Evolutionary conservation across 495 filamentous ascomycete genomes (phyloP).

Genomic region (Daldinia concentrica): DNA sequence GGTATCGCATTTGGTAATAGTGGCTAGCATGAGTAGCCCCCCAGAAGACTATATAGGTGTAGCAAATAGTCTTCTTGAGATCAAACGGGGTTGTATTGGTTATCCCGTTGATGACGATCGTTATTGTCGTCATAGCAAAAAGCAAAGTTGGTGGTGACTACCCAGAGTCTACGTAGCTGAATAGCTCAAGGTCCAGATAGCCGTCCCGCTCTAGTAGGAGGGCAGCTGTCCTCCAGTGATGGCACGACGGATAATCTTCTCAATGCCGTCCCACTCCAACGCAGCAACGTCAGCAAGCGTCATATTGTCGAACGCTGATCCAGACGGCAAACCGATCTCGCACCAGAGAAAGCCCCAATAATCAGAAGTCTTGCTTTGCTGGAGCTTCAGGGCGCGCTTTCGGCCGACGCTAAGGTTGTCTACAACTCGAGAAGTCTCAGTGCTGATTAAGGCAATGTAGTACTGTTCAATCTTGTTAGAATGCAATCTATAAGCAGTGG

Average conservation of each 20-base stretch:
- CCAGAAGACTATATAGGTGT: background rate
- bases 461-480: slow-evolving; percentile 51
- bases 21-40: background rate
- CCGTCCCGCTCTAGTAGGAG: slow-evolving; percentile 6
- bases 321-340: slow-evolving; percentile 48
- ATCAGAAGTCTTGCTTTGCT: slow-evolving; percentile 39
- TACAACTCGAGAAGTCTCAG: slow-evolving; percentile 50
- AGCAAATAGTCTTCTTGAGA: background rate
- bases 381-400: slow-evolving; percentile 48
- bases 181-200: background rate
- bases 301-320: slow-evolving; percentile 44
- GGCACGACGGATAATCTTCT: slow-evolving; percentile 49
- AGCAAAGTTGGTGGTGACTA: background rate
- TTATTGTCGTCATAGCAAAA: background rate
- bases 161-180: background rate
- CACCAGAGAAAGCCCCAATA: slow-evolving; percentile 59
- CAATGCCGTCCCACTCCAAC: slow-evolving; percentile 53
- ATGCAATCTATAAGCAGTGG: background rate
- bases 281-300: slow-evolving; percentile 48
- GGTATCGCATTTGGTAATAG: background rate
- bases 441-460: slow-evolving; percentile 62
- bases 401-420: slow-evolving; percentile 34
- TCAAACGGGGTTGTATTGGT: background rate
- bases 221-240: slow-evolving; percentile 28
- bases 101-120: background rate